These are phyloP conservation scores for Podaxis mareebaensis DNA, from an alignment of 768 basidiomycete genomes.

Conservation along the genomic window DNA sequence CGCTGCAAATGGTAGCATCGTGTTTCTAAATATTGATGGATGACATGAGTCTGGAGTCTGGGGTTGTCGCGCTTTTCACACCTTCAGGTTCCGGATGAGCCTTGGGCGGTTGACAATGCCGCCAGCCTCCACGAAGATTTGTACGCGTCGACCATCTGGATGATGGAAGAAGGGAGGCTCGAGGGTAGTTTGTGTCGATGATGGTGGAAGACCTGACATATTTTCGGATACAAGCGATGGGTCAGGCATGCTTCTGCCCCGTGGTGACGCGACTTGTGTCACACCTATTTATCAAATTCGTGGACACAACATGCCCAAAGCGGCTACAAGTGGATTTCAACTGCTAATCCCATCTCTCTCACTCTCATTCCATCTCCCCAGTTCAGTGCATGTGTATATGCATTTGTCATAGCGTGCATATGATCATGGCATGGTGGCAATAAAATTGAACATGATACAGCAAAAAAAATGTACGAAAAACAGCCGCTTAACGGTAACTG, in stretches of 20 bases:
- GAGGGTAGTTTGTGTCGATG: constrained; percentile 12
- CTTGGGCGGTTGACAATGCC: constrained; percentile 50
- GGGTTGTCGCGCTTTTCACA: constrained; percentile 18
- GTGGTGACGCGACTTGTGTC: constrained; percentile 16
- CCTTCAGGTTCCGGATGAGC: constrained; percentile 52
- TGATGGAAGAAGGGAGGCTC: constrained; percentile 36
- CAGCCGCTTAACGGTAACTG: constrained; percentile 76
- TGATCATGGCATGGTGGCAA: constrained; percentile 34
- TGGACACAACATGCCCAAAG: not conserved
- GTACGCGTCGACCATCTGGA: constrained; percentile 41
- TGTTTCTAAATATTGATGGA: constrained; percentile 39
- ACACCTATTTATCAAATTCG: not conserved
- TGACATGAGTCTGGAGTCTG: constrained; percentile 9
- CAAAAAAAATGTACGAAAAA: constrained; percentile 35
- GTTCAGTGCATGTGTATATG: constrained; percentile 14
- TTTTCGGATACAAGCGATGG: not conserved
- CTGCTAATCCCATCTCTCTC: not conserved
- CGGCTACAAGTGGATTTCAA: not conserved
- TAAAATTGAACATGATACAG: constrained; percentile 47
- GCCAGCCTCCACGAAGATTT: constrained; percentile 58
- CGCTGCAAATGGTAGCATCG: constrained; percentile 53
- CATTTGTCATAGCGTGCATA: constrained; percentile 23
- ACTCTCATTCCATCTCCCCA: not conserved
- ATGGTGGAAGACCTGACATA: constrained; percentile 18
- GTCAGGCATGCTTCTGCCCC: not conserved